Evolutionary conservation across 208 protist species (phyloP).

Genomic region (Lotmaria passim): DNA sequence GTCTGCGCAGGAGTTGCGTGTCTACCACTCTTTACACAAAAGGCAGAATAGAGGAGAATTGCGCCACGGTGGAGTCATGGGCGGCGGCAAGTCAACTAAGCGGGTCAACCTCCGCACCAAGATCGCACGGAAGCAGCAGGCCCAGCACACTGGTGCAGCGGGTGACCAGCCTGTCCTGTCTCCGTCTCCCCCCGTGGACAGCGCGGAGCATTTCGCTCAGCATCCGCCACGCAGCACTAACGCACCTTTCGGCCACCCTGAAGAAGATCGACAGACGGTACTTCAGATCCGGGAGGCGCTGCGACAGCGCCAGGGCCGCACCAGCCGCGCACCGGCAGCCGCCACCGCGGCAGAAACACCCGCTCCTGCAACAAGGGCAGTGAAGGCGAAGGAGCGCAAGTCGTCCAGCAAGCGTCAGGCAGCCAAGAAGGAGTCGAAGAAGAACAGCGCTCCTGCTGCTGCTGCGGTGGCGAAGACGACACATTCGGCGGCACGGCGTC

Average conservation of each 20-base stretch:
- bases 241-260: constrained; percentile 2
- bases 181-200: neutral
- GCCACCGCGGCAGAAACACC: neutral
- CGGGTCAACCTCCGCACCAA: constrained; percentile 33
- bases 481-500: constrained; percentile 21
- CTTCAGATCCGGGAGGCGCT: constrained; percentile 30
- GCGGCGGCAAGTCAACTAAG: constrained; percentile 30
- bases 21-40: too few species aligned
- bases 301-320: constrained; percentile 27
- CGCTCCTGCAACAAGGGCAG: neutral
- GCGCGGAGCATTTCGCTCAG: neutral
- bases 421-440: constrained; percentile 23
- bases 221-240: neutral
- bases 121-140: constrained; percentile 11
- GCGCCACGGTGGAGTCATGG: constrained; percentile 6
- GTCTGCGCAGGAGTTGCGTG: too few species aligned
- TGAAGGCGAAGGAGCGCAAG: neutral
- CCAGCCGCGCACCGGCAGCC: neutral
- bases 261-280: constrained; percentile 1
- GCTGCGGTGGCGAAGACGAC: too few species aligned
- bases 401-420: constrained; percentile 1
- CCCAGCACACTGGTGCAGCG: neutral
- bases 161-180: too few species aligned
- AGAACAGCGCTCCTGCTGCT: too few species aligned
- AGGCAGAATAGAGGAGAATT: neutral